Base-by-base conservation (phyloP, 306 rosid genomes). In the Vigna trinervia region DNA sequence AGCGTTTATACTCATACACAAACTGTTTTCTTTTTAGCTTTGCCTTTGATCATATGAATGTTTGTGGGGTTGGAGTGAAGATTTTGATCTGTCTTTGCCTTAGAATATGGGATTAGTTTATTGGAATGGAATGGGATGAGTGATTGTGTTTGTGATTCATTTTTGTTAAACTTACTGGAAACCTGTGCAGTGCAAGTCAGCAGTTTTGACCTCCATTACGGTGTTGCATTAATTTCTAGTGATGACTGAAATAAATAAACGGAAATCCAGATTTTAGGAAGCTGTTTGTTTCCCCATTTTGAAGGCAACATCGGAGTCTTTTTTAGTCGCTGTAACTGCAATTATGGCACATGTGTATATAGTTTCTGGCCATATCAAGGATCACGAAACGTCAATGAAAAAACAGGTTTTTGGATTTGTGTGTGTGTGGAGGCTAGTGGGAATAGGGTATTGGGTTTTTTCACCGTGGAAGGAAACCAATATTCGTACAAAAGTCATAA, bases 51-150 rank as follows among this genome's bases (percentile, higher is more conserved):
- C 70, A 59, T 38, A 3, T 78, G 54, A 39, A 36, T 19, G 53
- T 54, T 60, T 81, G 53, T 45, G 67, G 80, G 80, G 41, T 73
- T 80, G 36, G 34, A 45, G 61, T 72, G 58, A 48, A 73, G 74
- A 46, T 77, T 81, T 52, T 45, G 32, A 73, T 81, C 64, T 67
- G 41, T 13, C 75, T 73, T 66, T 56, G 20, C 47, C 22, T 74
- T 41, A 38, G 43, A 78, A 28, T 75, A 48, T 47, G 80, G 20
- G 63, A 54, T 85, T 71, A 46, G 12, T 78, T 38, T 38, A 32
- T 69, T 72, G 10, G 41, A 36, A 36, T 36, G 41, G 41, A 36
- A 36, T 36, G 73, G 36, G 62, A 61, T 85, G 68, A 46, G 12
- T 74, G 53, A 20, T 73, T 71, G 12, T 78, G 53, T 20, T 73